A percentile compares a stretch with the other conserved stretches of the same genome.
phyloP scores from a whole-genome alignment of 306 rosid species.

The Psophocarpus tetragonolobus region DNA sequence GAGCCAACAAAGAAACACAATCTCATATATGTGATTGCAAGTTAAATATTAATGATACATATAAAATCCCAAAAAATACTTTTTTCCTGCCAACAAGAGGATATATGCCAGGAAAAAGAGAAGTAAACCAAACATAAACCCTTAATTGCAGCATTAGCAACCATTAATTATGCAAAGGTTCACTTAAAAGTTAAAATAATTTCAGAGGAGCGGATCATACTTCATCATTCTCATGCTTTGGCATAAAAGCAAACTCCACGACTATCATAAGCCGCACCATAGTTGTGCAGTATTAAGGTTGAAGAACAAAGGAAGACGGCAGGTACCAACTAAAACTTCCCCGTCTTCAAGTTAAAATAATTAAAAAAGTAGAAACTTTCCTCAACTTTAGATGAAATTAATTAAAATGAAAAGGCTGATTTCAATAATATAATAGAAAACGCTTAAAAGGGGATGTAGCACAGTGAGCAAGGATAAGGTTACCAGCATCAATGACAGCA shows the following conservation, averaged over 20 bases:
- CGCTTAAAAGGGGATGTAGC: too few species aligned
- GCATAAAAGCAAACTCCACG: too few species aligned
- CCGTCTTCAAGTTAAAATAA: not conserved
- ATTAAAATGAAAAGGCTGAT: not conserved
- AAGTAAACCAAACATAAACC: slow-evolving; percentile 10
- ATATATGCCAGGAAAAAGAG: not conserved
- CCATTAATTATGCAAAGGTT: too few species aligned
- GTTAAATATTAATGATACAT: not conserved
- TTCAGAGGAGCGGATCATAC: too few species aligned
- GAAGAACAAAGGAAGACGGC: not conserved
- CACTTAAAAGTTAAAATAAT: too few species aligned
- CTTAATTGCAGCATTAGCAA: too few species aligned
- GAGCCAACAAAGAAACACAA: not conserved
- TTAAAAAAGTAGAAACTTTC: too few species aligned
- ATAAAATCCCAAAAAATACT: not conserved
- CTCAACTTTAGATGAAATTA: not conserved
- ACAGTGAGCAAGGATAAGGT: too few species aligned
- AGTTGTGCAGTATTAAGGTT: not conserved
- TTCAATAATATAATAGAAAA: not conserved
- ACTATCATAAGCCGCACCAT: not conserved
- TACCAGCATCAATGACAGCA: slow-evolving; percentile 96
- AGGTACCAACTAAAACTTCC: not conserved
- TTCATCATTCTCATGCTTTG: slow-evolving; percentile 8
- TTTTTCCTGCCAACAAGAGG: not conserved
- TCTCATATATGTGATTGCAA: not conserved